Evolutionary conservation across 1,284 basidiomycete genomes (phyloP).

Genomic region (Schizophyllum amplum): DNA sequence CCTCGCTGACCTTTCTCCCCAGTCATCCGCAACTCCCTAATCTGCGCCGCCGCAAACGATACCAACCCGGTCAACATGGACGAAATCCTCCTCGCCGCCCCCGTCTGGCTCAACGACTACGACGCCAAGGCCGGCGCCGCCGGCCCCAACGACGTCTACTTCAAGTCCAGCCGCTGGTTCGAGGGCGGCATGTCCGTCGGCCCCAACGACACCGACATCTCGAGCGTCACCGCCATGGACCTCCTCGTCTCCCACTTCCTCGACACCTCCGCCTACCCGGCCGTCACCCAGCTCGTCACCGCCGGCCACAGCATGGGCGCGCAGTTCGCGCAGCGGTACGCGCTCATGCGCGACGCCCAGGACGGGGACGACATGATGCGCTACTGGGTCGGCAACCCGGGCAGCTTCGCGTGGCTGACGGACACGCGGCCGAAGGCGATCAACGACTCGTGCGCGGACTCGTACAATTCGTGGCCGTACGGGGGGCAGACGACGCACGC

Average conservation of each 20-base stretch:
- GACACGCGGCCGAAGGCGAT: neutral
- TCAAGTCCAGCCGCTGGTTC: neutral
- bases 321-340: neutral
- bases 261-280: neutral
- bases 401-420: neutral
- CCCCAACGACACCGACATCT: neutral
- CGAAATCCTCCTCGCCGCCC: neutral
- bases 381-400: neutral
- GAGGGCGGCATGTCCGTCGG: neutral
- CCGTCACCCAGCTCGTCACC: neutral
- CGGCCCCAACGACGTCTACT: neutral
- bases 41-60: neutral
- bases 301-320: neutral
- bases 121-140: neutral
- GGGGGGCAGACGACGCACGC: neutral
- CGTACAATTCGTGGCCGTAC: neutral
- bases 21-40: neutral
- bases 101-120: neutral
- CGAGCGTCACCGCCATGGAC: neutral
- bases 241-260: neutral
- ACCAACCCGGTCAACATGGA: neutral
- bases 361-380: neutral
- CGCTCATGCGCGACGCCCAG: neutral
- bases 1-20: neutral
- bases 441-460: neutral